These are phyloP conservation scores for Pichia sp. DNA, from an alignment of 1,139 yeast genomes.

Conservation along the genomic window DNA sequence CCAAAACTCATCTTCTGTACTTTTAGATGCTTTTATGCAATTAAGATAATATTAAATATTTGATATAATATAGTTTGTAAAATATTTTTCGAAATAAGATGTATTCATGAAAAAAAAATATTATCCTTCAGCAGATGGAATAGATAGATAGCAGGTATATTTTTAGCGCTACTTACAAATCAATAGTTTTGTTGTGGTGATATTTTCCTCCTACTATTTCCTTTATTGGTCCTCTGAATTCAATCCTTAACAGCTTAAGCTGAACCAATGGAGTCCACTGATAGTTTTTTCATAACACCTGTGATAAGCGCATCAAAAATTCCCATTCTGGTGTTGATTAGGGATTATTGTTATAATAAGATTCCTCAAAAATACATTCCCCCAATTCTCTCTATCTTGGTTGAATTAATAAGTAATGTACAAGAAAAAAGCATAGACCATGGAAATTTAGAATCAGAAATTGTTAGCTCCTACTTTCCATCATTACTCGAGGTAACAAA, in stretches of 20 bases:
- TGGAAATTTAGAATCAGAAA: no score
- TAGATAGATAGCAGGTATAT: no score
- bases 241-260: no score
- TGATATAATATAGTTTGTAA: no score
- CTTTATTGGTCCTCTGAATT: no score
- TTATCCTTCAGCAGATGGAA: no score
- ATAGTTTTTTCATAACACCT: conserved; percentile 27
- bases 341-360: conserved; percentile 34
- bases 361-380: conserved; percentile 32
- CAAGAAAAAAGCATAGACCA: no score
- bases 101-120: no score
- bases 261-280: conserved; percentile 2
- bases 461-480: conserved; percentile 26
- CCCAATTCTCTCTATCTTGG: conserved; percentile 32
- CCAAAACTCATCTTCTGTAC: conserved; percentile 53
- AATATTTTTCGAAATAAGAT: no score
- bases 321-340: conserved; percentile 32
- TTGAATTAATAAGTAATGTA: conserved; percentile 31
- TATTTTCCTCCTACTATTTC: no score
- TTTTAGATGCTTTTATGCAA: conserved; percentile 75
- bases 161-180: no score
- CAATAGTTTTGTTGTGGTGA: no score
- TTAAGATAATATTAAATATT: conserved; percentile 9
- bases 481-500: conserved; percentile 24
- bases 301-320: conserved; percentile 34